These are phyloP conservation scores for Lichenothelia convexa DNA, from an alignment of 495 filamentous ascomycete genomes.

Conservation along the genomic window DNA sequence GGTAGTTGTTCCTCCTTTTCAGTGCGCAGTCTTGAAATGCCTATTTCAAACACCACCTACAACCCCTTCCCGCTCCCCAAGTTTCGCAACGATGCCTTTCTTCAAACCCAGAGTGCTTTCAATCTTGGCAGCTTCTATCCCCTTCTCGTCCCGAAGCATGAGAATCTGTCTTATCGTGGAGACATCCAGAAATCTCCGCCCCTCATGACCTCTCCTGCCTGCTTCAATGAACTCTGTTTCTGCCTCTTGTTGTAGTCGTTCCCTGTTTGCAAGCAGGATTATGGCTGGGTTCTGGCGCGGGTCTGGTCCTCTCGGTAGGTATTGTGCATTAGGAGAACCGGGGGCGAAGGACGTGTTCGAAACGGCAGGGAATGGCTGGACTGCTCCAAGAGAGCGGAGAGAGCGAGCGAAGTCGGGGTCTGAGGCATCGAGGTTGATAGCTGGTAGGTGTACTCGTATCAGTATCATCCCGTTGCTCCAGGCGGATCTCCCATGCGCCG, in stretches of 20 bases:
- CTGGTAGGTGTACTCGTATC: slow-evolving; percentile 18
- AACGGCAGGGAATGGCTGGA: slow-evolving; percentile 38
- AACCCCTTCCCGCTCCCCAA: slow-evolving; percentile 35
- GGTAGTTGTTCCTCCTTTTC: no score
- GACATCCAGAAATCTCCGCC: slow-evolving; percentile 43
- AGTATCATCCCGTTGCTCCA: slow-evolving; percentile 1
- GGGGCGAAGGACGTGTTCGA: slow-evolving; percentile 36
- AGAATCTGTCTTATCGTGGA: slow-evolving; percentile 41
- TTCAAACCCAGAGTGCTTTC: slow-evolving; percentile 39
- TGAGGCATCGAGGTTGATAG: slow-evolving; percentile 47
- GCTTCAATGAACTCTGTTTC: slow-evolving; percentile 33
- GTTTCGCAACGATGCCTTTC: slow-evolving; percentile 33
- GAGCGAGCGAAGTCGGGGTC: slow-evolving; percentile 45
- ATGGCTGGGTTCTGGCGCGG: slow-evolving; percentile 31
- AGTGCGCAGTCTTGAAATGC: no score
- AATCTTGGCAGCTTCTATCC: slow-evolving; percentile 32
- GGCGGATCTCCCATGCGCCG: background rate
- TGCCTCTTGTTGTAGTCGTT: slow-evolving; percentile 37
- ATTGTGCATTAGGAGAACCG: slow-evolving; percentile 10
- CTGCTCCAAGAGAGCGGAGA: slow-evolving; percentile 44
- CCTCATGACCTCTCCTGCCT: slow-evolving; percentile 23
- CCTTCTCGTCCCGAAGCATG: slow-evolving; percentile 37
- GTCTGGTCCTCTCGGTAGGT: slow-evolving; percentile 4
- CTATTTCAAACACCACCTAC: slow-evolving; percentile 20
- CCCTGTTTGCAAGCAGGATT: slow-evolving; percentile 33